Percentiles rank a stretch among this genome's conserved stretches.
Conservation (phyloP, 306 rosid genomes). For the Corylus heterophylla region DNA sequence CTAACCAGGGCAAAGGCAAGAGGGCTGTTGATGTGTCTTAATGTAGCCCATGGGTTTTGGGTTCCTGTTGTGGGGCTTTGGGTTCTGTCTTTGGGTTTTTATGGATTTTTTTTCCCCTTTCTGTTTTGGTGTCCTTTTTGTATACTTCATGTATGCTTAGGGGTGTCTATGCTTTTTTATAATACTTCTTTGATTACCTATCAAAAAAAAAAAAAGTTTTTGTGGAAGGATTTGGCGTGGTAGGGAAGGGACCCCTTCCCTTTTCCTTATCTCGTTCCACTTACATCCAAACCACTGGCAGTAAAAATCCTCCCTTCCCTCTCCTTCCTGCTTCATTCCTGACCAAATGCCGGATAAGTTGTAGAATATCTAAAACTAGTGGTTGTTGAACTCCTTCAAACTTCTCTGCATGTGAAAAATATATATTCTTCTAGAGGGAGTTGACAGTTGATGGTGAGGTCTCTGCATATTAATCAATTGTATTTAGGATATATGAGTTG, state of each 20-base stretch:
- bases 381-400: not conserved
- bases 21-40: too few species aligned
- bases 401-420: not conserved
- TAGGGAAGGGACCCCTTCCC: not conserved
- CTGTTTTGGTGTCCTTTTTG: too few species aligned
- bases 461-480: not conserved
- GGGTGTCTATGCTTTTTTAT: too few species aligned
- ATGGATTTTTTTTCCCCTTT: too few species aligned
- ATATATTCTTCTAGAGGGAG: not conserved
- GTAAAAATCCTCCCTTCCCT: not conserved
- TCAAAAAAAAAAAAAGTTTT: too few species aligned
- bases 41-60: too few species aligned
- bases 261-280: not conserved
- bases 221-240: not conserved
- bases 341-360: not conserved
- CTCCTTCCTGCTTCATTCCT: not conserved
- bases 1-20: too few species aligned
- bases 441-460: conserved; percentile 1
- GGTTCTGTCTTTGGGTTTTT: too few species aligned
- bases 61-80: too few species aligned
- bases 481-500: not conserved
- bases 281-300: not conserved
- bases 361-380: not conserved
- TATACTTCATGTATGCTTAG: too few species aligned
- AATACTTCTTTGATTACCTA: too few species aligned